phyloP scores from a whole-genome alignment of 441 rosid species.

The Viola pubescens region DNA sequence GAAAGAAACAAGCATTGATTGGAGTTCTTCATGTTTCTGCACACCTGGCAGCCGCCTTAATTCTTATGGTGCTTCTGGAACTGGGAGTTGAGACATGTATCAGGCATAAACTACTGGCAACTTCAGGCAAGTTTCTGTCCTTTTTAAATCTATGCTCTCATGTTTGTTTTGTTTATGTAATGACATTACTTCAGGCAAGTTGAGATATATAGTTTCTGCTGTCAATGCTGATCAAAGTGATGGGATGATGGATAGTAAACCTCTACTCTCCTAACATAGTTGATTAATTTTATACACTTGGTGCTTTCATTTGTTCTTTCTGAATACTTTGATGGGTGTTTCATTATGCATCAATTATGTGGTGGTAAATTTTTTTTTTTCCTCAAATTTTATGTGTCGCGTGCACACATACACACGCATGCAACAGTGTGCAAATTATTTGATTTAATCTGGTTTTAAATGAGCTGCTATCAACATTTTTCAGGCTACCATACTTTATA shows the following conservation, averaged over 20 bases:
- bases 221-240: neutral
- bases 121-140: slow-evolving; percentile 47
- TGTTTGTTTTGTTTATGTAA: no score
- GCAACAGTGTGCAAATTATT: no score
- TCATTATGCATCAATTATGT: no score
- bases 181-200: no score
- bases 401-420: no score
- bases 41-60: slow-evolving; percentile 77
- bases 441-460: no score
- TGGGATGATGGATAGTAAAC: neutral
- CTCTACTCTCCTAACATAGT: no score
- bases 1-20: slow-evolving; percentile 65
- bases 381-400: no score
- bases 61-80: slow-evolving; percentile 91
- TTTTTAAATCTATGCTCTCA: neutral
- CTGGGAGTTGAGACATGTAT: slow-evolving; percentile 89
- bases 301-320: no score
- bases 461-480: slow-evolving; percentile 10
- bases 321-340: no score
- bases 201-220: neutral
- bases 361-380: no score
- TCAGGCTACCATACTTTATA: slow-evolving; percentile 90
- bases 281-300: no score
- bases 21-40: slow-evolving; percentile 88
- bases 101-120: slow-evolving; percentile 81